Evolutionary conservation across 768 basidiomycete genomes (phyloP).

Genomic region (Ramaria sp.): DNA sequence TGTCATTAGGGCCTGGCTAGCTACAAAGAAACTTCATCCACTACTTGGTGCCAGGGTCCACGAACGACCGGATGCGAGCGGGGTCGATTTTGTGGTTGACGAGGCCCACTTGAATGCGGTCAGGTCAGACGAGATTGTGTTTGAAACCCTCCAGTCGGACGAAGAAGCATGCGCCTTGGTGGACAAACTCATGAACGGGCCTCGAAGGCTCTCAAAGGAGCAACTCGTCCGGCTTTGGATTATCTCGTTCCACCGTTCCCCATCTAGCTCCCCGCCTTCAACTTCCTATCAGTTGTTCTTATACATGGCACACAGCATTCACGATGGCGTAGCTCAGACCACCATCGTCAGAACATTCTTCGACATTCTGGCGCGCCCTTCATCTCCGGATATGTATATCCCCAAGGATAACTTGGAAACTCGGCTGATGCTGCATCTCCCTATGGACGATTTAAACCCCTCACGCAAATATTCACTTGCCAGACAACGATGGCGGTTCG

Average conservation of each 20-base stretch:
- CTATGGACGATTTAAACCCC: neutral
- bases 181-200: neutral
- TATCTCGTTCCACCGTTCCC: neutral
- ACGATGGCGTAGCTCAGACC: neutral
- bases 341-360: neutral
- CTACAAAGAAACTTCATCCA: slow-evolving; percentile 1
- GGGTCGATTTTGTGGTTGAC: neutral
- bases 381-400: neutral
- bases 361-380: neutral
- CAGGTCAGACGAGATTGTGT: neutral
- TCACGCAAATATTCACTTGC: neutral
- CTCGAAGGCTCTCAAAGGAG: neutral
- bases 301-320: neutral
- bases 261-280: neutral
- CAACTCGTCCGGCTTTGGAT: neutral
- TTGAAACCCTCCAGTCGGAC: neutral
- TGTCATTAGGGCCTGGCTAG: neutral
- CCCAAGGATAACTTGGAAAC: neutral
- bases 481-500: neutral
- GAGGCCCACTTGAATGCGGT: neutral
- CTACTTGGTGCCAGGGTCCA: neutral
- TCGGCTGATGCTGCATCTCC: neutral
- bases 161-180: neutral
- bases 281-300: neutral
- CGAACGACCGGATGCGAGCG: neutral